Conservation (phyloP, 164 flowering plant genomes). For the Chimonanthus salicifolius region DNA sequence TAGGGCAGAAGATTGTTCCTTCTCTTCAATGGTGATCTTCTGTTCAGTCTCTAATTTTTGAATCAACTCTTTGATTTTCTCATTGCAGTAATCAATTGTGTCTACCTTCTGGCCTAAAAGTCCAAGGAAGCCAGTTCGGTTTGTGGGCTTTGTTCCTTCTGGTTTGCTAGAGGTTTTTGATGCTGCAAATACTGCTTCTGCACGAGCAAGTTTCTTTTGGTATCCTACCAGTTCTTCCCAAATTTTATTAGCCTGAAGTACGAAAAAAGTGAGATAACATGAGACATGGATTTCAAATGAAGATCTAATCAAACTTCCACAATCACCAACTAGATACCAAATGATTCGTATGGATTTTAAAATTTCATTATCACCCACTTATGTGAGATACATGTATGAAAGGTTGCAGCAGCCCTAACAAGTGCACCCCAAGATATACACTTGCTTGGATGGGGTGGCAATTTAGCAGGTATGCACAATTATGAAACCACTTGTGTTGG, state of each 20-base stretch:
- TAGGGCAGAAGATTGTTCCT: conserved; percentile 60
- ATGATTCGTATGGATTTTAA: too few relatives aligned
- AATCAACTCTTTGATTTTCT: conserved; percentile 53
- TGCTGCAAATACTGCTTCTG: conserved; percentile 58
- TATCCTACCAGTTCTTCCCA: conserved; percentile 65
- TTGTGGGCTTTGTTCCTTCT: conserved; percentile 60
- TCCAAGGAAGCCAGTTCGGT: conserved; percentile 71
- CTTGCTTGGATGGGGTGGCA: background rate
- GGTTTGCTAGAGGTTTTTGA: conserved; percentile 46
- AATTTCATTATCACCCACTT: too few relatives aligned
- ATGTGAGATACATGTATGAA: too few relatives aligned
- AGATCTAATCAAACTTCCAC: too few relatives aligned
- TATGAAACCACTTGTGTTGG: background rate
- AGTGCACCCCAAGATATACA: background rate
- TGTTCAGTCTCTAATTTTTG: conserved; percentile 77
- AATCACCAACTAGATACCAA: too few relatives aligned
- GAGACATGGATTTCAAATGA: too few relatives aligned
- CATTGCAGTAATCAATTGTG: conserved; percentile 62
- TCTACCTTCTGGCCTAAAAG: conserved; percentile 67
- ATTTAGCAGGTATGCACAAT: too few relatives aligned
- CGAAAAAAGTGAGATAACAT: background rate
- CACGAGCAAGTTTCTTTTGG: conserved; percentile 73
- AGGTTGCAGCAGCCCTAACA: background rate
- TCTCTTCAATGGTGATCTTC: conserved; percentile 61
- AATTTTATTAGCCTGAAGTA: conserved; percentile 55